Evolutionary conservation across 177 flowering plant genomes (phyloP), one percentile per base, ranked within the genome.

Genomic region (Vitis hybrid): DNA sequence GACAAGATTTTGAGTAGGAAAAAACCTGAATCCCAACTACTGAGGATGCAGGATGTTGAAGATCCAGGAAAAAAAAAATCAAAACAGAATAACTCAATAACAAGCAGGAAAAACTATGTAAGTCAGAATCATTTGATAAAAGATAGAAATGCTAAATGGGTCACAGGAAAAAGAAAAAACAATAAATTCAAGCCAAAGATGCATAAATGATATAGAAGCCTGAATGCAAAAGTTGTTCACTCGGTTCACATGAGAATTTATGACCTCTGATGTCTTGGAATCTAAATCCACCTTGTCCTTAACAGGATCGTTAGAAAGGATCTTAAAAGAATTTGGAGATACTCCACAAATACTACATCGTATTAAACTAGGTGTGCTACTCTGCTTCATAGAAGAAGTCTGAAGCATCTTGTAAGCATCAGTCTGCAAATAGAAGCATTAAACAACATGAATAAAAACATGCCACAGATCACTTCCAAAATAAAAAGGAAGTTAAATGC

Each of bases 341-440:
- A 76, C 83, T 70, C 88, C 88, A 78, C 93, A 89, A 62, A 82
- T 55, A 62, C 79, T 84, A 81, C 96, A 87, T 72, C 79, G 79
- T 49, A 75, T 26, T 1, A 79, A 58, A 65, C 61, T 66, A 62
- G 82, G 72, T 14, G 62, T 70, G 74, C 82, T 75, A 10, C 18
- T 72, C 50, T 52, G 73, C 10, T 82, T 78, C 26, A 65, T 4
- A 59, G 82, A 62, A 56, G 74, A 45, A 26, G 76, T 18, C 57
- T 68, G 82, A 39, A 91, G n/a, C 71, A 64, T 75, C 69, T 82
- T 80, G 72, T 73, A 88, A 50, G 88, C 92, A 79, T 86, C 86
- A 72, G 53, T 79, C 97, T 91, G 82, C 66, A 78, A 72, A 69
- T 14, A 70, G 26, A 72, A 19, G 19, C 66, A 59, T 21, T 69